phyloP scores from a whole-genome alignment of 2,329 filamentous ascomycete species.

The Hypoxylon sp. region DNA sequence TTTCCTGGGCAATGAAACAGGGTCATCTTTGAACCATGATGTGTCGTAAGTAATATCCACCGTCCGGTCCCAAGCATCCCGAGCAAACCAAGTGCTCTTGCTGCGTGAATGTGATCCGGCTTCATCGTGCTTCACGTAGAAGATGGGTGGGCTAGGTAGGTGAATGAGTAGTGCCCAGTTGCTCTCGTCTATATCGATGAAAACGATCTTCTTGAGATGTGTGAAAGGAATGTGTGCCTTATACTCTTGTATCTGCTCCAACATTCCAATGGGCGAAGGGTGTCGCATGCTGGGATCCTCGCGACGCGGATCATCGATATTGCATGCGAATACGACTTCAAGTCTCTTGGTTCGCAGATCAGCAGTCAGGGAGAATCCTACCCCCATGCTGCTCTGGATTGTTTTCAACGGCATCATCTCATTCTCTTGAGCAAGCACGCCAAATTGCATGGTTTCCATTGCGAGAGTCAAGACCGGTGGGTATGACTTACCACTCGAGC shows the following conservation, averaged over 20 bases:
- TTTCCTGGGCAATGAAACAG: conserved; percentile 59
- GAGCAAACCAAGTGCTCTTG: conserved; percentile 57
- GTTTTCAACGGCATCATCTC: conserved; percentile 74
- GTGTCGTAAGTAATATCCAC: conserved; percentile 61
- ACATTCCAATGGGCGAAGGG: conserved; percentile 34
- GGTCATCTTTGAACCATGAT: conserved; percentile 53
- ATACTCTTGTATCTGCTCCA: conserved; percentile 51
- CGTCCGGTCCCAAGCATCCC: conserved; percentile 65
- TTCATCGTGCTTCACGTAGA: conserved; percentile 60
- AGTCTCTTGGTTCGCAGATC: conserved; percentile 60
- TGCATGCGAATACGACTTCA: conserved; percentile 58
- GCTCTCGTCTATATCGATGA: conserved; percentile 53
- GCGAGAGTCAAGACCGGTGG: conserved; percentile 32
- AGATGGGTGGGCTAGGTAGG: conserved; percentile 64
- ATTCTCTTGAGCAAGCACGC: conserved; percentile 55
- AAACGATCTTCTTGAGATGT: conserved; percentile 63
- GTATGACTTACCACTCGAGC: conserved; percentile 36
- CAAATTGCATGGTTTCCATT: conserved; percentile 47
- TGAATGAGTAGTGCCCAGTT: conserved; percentile 62
- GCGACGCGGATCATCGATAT: conserved; percentile 48
- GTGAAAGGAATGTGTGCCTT: conserved; percentile 63
- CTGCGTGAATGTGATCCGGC: conserved; percentile 54
- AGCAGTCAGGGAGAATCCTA: conserved; percentile 56
- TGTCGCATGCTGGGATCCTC: conserved; percentile 35
- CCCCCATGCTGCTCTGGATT: conserved; percentile 42